These are phyloP conservation scores for Fusarium graminum DNA, from an alignment of 2,329 filamentous ascomycete genomes.

Conservation along the genomic window DNA sequence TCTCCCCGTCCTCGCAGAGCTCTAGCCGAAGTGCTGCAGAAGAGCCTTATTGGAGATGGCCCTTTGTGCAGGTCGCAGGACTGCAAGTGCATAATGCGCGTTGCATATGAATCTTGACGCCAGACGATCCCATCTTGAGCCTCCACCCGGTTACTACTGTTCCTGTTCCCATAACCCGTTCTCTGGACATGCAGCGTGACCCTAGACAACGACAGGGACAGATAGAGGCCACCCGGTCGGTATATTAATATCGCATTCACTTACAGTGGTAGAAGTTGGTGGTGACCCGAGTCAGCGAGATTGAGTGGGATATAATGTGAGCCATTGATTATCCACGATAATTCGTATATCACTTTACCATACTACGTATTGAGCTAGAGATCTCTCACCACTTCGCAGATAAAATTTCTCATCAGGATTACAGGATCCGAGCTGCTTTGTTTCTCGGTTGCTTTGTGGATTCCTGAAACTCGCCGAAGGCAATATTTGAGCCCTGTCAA, in stretches of 20 bases:
- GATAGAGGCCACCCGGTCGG: conserved; percentile 7
- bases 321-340: conserved; percentile 1
- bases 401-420: neutral
- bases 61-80: conserved; percentile 15
- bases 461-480: conserved; percentile 13
- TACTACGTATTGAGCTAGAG: neutral
- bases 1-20: conserved; percentile 3
- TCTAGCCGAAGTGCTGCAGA: conserved; percentile 34
- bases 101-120: conserved; percentile 36
- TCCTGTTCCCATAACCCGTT: conserved; percentile 28
- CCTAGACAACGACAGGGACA: conserved; percentile 2
- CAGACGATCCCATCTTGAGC: conserved; percentile 26
- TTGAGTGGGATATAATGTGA: neutral
- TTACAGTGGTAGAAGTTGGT: conserved; percentile 23
- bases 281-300: conserved; percentile 17
- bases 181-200: conserved; percentile 16
- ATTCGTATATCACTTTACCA: neutral
- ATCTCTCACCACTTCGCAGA: conserved; percentile 26
- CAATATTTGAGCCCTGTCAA: neutral
- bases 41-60: conserved; percentile 42
- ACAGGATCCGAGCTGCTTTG: neutral
- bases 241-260: conserved; percentile 15
- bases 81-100: conserved; percentile 20
- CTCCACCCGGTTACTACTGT: conserved; percentile 18
- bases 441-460: conserved; percentile 30